Evolutionary conservation across 179 eudicot genomes (phyloP).

Genomic region (Silene noctiflora): DNA sequence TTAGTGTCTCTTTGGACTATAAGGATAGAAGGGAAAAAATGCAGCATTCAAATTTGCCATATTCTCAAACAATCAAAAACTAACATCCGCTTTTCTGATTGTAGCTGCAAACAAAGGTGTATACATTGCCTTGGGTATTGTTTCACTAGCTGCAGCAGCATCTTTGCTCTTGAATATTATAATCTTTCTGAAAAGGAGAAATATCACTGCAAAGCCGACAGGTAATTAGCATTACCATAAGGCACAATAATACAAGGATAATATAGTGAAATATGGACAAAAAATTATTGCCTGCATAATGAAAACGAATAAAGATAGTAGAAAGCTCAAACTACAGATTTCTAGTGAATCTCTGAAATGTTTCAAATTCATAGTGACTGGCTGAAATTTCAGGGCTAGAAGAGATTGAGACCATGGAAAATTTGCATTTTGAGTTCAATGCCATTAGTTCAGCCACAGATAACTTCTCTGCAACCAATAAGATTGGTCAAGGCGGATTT

Average conservation of each 20-base stretch:
- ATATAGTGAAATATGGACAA: background rate
- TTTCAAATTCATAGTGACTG: too few species aligned
- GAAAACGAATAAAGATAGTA: background rate
- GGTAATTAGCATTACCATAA: background rate
- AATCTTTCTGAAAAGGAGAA: conserved; percentile 1
- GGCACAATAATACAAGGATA: background rate
- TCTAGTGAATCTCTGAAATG: background rate
- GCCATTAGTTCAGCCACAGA: conserved; percentile 19
- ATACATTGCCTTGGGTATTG: conserved; percentile 13
- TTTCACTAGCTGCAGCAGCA: conserved; percentile 15
- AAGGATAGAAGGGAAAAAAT: background rate
- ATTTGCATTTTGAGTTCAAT: conserved; percentile 12
- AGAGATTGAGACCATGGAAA: conserved; percentile 20
- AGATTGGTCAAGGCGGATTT: conserved; percentile 21
- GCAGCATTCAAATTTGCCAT: background rate
- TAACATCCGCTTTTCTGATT: background rate
- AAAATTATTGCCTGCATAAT: too few species aligned
- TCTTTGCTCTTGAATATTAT: conserved; percentile 13
- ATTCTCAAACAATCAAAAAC: background rate
- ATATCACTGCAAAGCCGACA: background rate
- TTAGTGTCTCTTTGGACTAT: background rate
- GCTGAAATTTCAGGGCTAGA: conserved; percentile 8
- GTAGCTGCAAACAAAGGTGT: conserved; percentile 6
- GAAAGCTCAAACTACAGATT: background rate
- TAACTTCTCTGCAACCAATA: conserved; percentile 12